These are phyloP conservation scores for Pulveroboletus ravenelii DNA, from an alignment of 768 basidiomycete genomes.

Conservation along the genomic window DNA sequence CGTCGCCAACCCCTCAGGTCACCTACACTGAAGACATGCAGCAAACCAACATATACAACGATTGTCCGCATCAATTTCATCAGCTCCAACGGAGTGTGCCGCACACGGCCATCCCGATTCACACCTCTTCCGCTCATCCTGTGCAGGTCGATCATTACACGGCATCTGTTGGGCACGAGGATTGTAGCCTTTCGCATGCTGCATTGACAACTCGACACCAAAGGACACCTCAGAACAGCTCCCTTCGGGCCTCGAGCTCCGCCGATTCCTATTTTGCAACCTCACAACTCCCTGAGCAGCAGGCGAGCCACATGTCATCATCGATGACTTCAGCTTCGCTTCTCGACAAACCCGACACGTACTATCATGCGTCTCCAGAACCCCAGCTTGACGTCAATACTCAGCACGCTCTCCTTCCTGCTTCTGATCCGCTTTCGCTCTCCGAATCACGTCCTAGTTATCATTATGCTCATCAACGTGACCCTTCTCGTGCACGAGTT, in stretches of 20 bases:
- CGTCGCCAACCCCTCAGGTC: slow-evolving; percentile 24
- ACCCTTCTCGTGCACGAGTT: slow-evolving; percentile 24
- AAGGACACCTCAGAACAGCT: slow-evolving; percentile 14
- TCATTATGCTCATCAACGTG: slow-evolving; percentile 27
- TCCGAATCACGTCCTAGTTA: slow-evolving; percentile 26
- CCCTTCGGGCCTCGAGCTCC: slow-evolving; percentile 18
- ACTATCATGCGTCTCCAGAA: slow-evolving; percentile 25
- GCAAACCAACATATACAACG: slow-evolving; percentile 18
- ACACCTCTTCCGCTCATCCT: slow-evolving; percentile 27
- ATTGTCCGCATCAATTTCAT: slow-evolving; percentile 28
- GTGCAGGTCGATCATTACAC: slow-evolving; percentile 34
- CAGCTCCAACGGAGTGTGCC: slow-evolving; percentile 29
- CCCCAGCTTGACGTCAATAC: slow-evolving; percentile 29
- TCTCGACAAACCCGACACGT: slow-evolving; percentile 24
- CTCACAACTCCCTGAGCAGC: slow-evolving; percentile 22
- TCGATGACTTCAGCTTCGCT: slow-evolving; percentile 26
- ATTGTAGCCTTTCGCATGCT: slow-evolving; percentile 23
- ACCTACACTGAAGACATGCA: slow-evolving; percentile 26
- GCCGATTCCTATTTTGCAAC: slow-evolving; percentile 24
- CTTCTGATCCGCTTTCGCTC: slow-evolving; percentile 29
- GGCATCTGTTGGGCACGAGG: slow-evolving; percentile 28
- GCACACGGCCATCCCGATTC: slow-evolving; percentile 25
- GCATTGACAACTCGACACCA: slow-evolving; percentile 20
- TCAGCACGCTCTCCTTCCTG: slow-evolving; percentile 19
- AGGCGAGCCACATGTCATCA: slow-evolving; percentile 23